Base-by-base conservation (phyloP, 306 rosid species). In the Ceratonia siliqua region DNA sequence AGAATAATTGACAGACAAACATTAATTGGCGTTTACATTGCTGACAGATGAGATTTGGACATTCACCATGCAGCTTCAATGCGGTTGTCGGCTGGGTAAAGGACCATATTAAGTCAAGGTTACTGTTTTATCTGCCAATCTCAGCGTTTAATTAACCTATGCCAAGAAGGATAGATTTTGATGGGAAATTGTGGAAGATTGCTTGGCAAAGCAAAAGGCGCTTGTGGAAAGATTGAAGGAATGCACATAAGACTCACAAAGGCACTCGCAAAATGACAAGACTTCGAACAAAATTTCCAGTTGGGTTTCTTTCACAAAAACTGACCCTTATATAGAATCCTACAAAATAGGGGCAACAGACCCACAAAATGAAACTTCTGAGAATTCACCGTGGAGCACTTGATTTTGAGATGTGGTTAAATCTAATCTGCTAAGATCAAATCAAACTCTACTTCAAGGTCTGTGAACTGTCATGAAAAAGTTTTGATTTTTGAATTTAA, bases 1-100 rank as follows among this genome's bases (percentile, higher is more conserved):
- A 55, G 59, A 87, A 83, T 84, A 73, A 85, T 89, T 89, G 82
- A 70, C 63, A 68, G 70, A 79, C 85, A 84, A 67, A 57, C 56
- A 75, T 62, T 48, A 52, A 71, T 71, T 68, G 85, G 68, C 56
- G 43, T 76, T 83, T 66, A 72, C 78, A 71, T 52, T 63, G 32
- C 62, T 27, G 82, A 84, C 68, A 68, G 54, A 17, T 74, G 62
- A 76, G 75, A 85, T 70, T 57, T 73, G 74, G 90, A 78, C 87
- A 72, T 70, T 74, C 73, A 80, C 79, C 77, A 72, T 69, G 65
- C 30, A 56, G 25, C 88, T 83, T 59, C 54, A 74, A 4, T 70
- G 67, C 30, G 13, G 32, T 77, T 87, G 91, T 88, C 88, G 68
- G 71, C 53, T 62, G 59, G 78, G 74, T 77, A 69, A 28, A 28